Conservation (phyloP, 108 stramenopile genomes). For the Phaeodactylum tricornutum region DNA sequence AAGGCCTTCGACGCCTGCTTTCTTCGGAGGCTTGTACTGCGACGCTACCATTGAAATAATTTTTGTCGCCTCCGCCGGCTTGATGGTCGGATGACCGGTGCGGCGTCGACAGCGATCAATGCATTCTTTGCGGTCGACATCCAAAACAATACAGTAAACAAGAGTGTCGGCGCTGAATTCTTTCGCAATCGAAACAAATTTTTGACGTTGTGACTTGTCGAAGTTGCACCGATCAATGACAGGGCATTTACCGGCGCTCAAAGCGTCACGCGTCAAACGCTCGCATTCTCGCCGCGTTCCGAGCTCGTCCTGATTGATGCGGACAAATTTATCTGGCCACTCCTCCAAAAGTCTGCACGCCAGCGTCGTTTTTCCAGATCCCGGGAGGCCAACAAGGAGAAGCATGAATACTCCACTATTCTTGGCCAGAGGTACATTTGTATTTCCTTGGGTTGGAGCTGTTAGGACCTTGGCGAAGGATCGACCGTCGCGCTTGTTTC, state of each 20-base stretch:
- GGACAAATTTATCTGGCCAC: slow-evolving; percentile 37
- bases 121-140: slow-evolving; percentile 10
- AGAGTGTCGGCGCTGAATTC: slow-evolving; percentile 4
- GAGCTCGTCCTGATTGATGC: slow-evolving; percentile 57
- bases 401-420: too few relatives aligned
- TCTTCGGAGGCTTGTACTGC: too few relatives aligned
- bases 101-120: slow-evolving; percentile 20
- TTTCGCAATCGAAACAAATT: slow-evolving; percentile 8
- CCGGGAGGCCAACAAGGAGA: slow-evolving; percentile 50
- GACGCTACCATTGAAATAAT: too few relatives aligned
- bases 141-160: slow-evolving; percentile 13
- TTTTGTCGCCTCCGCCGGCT: slow-evolving; percentile 11
- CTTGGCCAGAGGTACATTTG: too few relatives aligned
- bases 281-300: slow-evolving; percentile 37
- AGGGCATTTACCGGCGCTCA: slow-evolving; percentile 15
- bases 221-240: slow-evolving; percentile 71
- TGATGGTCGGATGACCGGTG: slow-evolving; percentile 17
- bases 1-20: too few relatives aligned
- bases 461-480: too few relatives aligned
- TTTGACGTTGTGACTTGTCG: slow-evolving; percentile 28
- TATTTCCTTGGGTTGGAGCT: too few relatives aligned
- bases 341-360: slow-evolving; percentile 24
- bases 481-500: too few relatives aligned
- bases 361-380: slow-evolving; percentile 57
- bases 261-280: slow-evolving; percentile 6